phyloP scores from a whole-genome alignment of 352 stramenopile species.

The Phytopythium boreale region DNA sequence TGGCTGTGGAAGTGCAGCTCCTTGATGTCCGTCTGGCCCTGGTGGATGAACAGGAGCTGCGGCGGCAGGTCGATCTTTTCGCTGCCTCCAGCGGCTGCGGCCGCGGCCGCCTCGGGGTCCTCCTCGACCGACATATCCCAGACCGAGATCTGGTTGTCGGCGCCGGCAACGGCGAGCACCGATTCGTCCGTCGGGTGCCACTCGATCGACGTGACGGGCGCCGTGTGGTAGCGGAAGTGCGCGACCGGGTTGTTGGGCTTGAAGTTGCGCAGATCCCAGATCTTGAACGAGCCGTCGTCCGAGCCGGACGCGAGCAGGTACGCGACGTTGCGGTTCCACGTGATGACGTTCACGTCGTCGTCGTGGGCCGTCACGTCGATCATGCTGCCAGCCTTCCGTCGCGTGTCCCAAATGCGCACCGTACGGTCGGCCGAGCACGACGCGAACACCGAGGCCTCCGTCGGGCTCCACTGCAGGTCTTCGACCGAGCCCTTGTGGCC shows the following conservation, averaged over 20 bases:
- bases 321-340: constrained; percentile 97
- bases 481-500: constrained; percentile 94
- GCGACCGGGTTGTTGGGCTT: constrained; percentile 87
- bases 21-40: constrained; percentile 98
- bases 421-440: constrained; percentile 93
- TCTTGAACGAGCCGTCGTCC: constrained; percentile 97
- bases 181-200: constrained; percentile 99
- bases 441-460: constrained; percentile 95
- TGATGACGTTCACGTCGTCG: constrained; percentile 98
- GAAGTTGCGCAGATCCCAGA: constrained; percentile 97
- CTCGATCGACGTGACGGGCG: constrained; percentile 97
- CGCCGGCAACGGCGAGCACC: constrained; percentile 93
- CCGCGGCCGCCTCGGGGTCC: constrained; percentile 77
- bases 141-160: constrained; percentile 96
- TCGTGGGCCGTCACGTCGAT: constrained; percentile 92
- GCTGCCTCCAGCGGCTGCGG: constrained; percentile 35
- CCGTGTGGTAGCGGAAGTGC: constrained; percentile 95
- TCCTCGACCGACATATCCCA: constrained; percentile 99
- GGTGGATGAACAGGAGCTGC: constrained; percentile 99
- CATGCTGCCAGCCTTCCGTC: constrained; percentile 92
- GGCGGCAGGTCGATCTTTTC: constrained; percentile 92
- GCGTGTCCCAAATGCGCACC: constrained; percentile 97
- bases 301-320: constrained; percentile 97
- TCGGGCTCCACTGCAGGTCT: constrained; percentile 98
- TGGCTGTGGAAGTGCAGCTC: constrained; percentile 99